A percentile compares a stretch with the other conserved stretches of the same genome.
These are phyloP conservation scores for Infundibulicybe gibba DNA, from an alignment of 768 basidiomycete genomes.

Conservation along the genomic window DNA sequence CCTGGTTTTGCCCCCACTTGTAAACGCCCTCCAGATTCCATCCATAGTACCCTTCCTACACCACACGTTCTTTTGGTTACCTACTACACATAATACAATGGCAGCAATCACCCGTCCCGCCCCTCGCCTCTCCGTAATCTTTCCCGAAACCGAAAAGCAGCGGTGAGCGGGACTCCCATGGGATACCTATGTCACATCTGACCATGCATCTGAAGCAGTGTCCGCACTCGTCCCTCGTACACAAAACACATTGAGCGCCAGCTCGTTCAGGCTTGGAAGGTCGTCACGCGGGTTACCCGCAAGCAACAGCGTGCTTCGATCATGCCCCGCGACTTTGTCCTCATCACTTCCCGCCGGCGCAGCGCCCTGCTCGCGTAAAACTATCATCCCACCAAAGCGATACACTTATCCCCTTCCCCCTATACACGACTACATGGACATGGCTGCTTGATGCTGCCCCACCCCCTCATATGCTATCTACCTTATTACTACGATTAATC, in stretches of 20 bases:
- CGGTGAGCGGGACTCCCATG: constrained; percentile 2
- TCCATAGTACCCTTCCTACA: too few species aligned
- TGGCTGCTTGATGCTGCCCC: too few species aligned
- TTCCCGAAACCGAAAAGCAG: constrained; percentile 11
- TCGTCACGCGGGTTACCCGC: constrained; percentile 49
- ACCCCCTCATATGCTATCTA: too few species aligned
- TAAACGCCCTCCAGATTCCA: too few species aligned
- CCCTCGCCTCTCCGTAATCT: constrained; percentile 22
- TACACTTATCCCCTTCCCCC: background rate
- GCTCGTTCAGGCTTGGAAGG: constrained; percentile 59
- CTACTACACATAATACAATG: background rate
- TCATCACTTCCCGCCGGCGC: constrained; percentile 53
- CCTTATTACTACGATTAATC: too few species aligned
- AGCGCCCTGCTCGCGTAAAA: constrained; percentile 37
- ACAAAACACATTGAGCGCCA: constrained; percentile 53
- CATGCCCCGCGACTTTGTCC: constrained; percentile 58
- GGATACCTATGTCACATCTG: too few species aligned
- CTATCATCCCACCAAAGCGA: background rate
- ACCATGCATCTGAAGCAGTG: background rate
- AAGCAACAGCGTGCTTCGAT: constrained; percentile 49
- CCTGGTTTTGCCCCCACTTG: too few species aligned
- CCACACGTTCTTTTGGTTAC: too few species aligned
- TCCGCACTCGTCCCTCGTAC: constrained; percentile 19
- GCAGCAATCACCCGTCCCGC: constrained; percentile 9
- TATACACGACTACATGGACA: background rate